A percentile compares a stretch with the other conserved stretches of the same genome.
Evolutionary conservation across 1,284 basidiomycete species (phyloP).

Genomic region (Fistulinella cinereoalba): DNA sequence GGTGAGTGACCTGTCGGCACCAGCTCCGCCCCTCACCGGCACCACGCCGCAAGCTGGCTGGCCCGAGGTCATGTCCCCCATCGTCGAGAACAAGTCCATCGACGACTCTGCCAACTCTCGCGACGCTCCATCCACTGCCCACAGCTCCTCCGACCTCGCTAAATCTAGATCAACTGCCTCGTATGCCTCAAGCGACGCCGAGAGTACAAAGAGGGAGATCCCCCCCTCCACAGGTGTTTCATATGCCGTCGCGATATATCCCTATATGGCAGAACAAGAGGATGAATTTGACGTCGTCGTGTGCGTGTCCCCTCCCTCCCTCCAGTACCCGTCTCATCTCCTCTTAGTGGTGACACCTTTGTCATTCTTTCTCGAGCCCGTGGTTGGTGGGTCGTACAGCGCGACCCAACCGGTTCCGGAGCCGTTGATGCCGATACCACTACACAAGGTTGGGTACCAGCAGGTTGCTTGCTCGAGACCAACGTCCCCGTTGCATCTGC

Average conservation of each 20-base stretch:
- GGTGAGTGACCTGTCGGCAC: constrained; percentile 51
- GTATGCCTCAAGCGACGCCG: constrained; percentile 25
- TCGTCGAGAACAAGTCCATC: constrained; percentile 48
- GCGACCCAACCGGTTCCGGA: constrained; percentile 85
- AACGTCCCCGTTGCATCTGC: constrained; percentile 75
- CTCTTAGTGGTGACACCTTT: constrained; percentile 78
- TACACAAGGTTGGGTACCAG: constrained; percentile 86
- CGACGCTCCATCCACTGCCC: constrained; percentile 20
- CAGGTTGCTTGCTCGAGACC: constrained; percentile 93
- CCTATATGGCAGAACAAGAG: constrained; percentile 94
- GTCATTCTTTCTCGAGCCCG: constrained; percentile 91
- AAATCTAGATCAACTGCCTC: constrained; percentile 16
- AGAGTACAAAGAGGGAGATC: constrained; percentile 44
- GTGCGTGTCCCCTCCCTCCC: constrained; percentile 47
- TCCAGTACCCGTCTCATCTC: constrained; percentile 11
- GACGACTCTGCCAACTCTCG: constrained; percentile 28
- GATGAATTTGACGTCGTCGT: constrained; percentile 98
- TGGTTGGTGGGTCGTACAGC: constrained; percentile 99
- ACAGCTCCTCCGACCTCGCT: constrained; percentile 15
- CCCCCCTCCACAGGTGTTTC: constrained; percentile 64
- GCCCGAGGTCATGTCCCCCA: constrained; percentile 71
- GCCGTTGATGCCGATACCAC: constrained; percentile 70
- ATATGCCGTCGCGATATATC: constrained; percentile 89
- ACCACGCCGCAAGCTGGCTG: constrained; percentile 63
- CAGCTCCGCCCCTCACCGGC: constrained; percentile 45